phyloP scores from a whole-genome alignment of 2,329 filamentous ascomycete species.

The Penicillium sp. region DNA sequence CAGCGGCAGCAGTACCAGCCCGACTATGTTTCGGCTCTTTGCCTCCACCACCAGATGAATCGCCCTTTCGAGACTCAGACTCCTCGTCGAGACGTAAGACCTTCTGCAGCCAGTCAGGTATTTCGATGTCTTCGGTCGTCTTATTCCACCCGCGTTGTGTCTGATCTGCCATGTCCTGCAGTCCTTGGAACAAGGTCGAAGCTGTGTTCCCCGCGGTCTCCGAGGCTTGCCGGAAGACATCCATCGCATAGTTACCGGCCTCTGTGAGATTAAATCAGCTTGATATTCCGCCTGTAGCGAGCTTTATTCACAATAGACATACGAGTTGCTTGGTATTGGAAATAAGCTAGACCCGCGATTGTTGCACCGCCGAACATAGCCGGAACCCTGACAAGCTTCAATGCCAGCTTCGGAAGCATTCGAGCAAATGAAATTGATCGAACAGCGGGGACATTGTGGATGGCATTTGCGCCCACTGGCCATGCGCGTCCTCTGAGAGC shows the following conservation, averaged over 20 bases:
- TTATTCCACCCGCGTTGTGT: conserved; percentile 78
- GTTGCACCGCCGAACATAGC: conserved; percentile 89
- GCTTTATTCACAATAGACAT: conserved; percentile 42
- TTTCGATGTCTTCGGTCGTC: conserved; percentile 73
- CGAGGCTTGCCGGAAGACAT: conserved; percentile 70
- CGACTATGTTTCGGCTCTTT: conserved; percentile 56
- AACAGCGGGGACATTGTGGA: conserved; percentile 73
- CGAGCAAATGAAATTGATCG: conserved; percentile 67
- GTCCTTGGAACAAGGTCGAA: conserved; percentile 67
- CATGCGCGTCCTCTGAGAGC: conserved; percentile 66
- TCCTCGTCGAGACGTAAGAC: conserved; percentile 65
- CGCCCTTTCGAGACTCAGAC: conserved; percentile 52
- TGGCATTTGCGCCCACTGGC: conserved; percentile 73
- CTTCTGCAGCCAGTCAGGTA: conserved; percentile 77
- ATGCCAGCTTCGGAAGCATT: conserved; percentile 77
- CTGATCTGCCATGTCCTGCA: conserved; percentile 74
- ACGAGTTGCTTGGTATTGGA: conserved; percentile 95
- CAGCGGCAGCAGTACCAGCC: conserved; percentile 60
- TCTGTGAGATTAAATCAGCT: conserved; percentile 46
- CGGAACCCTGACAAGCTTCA: conserved; percentile 84
- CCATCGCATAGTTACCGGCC: conserved; percentile 73
- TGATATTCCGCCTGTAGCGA: neutral
- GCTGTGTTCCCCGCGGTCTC: conserved; percentile 71
- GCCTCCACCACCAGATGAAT: conserved; percentile 46
- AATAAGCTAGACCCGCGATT: conserved; percentile 82